Conservation (phyloP, 179 eudicot species). For the Amaranthus tricolor region DNA sequence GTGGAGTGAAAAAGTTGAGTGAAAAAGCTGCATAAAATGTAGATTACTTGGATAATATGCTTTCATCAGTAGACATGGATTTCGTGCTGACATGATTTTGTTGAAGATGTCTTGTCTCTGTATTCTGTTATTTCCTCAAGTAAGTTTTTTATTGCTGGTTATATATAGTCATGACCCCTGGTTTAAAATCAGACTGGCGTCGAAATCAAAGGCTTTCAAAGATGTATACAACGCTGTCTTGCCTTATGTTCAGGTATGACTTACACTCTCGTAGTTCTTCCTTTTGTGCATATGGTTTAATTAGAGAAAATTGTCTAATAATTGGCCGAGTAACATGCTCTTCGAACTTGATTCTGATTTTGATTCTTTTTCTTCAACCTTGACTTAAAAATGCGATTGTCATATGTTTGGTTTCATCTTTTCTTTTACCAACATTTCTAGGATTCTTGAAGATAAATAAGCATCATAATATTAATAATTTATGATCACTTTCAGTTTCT, state of each 20-base stretch:
- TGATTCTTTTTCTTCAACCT: background rate
- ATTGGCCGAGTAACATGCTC: background rate
- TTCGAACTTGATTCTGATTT: background rate
- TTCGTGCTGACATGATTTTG: background rate
- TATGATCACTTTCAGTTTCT: background rate
- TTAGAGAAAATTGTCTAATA: background rate
- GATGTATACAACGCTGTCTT: conserved; percentile 44
- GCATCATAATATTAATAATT: no score
- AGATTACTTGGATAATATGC: background rate
- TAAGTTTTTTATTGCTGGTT: background rate
- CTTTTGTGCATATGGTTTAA: background rate
- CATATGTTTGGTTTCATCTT: background rate
- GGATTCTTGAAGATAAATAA: background rate
- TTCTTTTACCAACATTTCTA: background rate
- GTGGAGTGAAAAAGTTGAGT: background rate
- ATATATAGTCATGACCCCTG: conserved; percentile 18
- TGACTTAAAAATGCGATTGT: background rate
- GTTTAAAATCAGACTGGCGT: conserved; percentile 52
- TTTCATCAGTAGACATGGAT: background rate
- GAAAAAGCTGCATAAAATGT: background rate
- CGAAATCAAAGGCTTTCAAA: conserved; percentile 53
- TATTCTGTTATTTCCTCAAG: background rate
- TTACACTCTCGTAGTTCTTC: conserved; percentile 5
- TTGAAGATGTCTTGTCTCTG: background rate
- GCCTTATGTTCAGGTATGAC: conserved; percentile 73